These are phyloP conservation scores for Taphrina communis DNA, from an alignment of 1,139 yeast species.

Conservation along the genomic window DNA sequence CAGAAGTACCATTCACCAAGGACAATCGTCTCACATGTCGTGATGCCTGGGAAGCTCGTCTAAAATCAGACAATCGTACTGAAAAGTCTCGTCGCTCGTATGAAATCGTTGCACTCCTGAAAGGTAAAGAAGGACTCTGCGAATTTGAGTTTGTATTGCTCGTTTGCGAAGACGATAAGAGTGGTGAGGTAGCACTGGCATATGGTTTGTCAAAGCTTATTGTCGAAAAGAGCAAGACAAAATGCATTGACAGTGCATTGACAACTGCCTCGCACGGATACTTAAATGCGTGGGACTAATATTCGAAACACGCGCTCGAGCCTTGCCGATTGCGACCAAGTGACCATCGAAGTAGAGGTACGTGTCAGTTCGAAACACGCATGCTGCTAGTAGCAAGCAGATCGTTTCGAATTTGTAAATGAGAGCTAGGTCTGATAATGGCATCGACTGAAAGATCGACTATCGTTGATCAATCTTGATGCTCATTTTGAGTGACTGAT, in stretches of 20 bases:
- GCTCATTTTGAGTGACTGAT: constrained; percentile 2
- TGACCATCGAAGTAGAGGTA: background rate
- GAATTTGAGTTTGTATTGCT: constrained; percentile 1
- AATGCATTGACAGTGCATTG: constrained; percentile 8
- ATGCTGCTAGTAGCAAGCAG: too few species aligned
- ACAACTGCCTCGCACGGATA: background rate
- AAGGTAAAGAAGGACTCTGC: constrained; percentile 1
- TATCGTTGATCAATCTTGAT: background rate
- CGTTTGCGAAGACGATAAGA: constrained; percentile 13
- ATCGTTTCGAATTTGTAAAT: too few species aligned
- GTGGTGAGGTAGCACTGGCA: constrained; percentile 4
- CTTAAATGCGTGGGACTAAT: background rate
- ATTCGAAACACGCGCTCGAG: background rate
- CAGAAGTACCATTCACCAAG: background rate
- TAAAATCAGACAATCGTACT: background rate
- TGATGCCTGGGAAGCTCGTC: background rate
- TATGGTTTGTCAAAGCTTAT: background rate
- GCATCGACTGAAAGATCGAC: too few species aligned
- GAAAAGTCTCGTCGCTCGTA: background rate
- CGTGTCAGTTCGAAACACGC: background rate
- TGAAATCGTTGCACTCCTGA: constrained; percentile 8
- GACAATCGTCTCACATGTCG: background rate
- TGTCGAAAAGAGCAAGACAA: background rate
- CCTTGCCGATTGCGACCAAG: background rate
- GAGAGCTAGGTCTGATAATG: too few species aligned